A percentile compares a stretch with the other conserved stretches of the same genome.
Conservation (phyloP, 2,329 filamentous ascomycete genomes). For the Mollisiaceae sp. region DNA sequence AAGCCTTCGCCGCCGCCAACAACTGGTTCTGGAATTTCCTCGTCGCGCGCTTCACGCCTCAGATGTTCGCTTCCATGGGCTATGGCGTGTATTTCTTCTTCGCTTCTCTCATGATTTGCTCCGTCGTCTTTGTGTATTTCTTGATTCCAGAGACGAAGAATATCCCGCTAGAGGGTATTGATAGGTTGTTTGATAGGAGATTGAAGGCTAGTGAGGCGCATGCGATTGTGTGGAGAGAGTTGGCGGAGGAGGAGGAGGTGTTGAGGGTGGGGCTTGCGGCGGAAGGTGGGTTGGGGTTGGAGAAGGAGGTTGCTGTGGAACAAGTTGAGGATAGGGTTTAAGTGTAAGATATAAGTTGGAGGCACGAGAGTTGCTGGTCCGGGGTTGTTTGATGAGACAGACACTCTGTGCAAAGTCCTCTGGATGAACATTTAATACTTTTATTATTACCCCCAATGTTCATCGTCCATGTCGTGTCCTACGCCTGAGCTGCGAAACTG, state of each 20-base stretch:
- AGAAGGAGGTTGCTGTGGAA: conserved; percentile 23
- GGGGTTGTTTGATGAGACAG: too few relatives aligned
- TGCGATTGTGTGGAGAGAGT: conserved; percentile 34
- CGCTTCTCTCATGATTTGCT: conserved; percentile 63
- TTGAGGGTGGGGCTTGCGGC: conserved; percentile 32
- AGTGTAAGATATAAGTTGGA: too few relatives aligned
- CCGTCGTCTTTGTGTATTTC: conserved; percentile 64
- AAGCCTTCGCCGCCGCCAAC: conserved; percentile 72
- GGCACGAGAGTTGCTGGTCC: too few relatives aligned
- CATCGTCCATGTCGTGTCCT: too few relatives aligned
- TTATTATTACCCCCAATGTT: too few relatives aligned
- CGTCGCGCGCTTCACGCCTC: conserved; percentile 68
- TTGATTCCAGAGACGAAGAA: conserved; percentile 70
- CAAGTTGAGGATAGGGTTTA: conserved; percentile 24
- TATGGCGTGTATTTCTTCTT: conserved; percentile 75
- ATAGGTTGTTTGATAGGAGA: conserved; percentile 58
- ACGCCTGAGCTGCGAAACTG: too few relatives aligned
- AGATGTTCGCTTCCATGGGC: conserved; percentile 64
- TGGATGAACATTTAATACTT: too few relatives aligned
- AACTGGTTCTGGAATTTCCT: conserved; percentile 75
- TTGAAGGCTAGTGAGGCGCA: conserved; percentile 35
- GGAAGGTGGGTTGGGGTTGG: conserved; percentile 24
- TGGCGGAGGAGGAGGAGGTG: conserved; percentile 35
- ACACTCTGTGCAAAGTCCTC: too few relatives aligned
- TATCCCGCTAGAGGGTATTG: conserved; percentile 68